These are phyloP conservation scores for Hygrocybe punicea DNA, from an alignment of 768 basidiomycete genomes.

Conservation along the genomic window DNA sequence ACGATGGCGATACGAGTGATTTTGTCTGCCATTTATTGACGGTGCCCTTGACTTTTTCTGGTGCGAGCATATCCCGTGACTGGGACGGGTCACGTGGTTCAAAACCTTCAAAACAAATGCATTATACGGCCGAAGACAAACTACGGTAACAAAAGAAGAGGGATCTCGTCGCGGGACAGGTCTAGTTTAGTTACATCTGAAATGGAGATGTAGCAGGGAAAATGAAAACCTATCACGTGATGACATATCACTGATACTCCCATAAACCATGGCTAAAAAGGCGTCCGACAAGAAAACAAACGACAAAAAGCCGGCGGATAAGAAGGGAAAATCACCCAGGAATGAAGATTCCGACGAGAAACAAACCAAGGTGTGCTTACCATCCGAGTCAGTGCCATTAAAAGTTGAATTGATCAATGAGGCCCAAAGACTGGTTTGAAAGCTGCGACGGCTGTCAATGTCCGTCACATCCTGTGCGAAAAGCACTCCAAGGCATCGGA, in stretches of 20 bases:
- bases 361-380: slow-evolving; percentile 37
- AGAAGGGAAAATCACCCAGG: slow-evolving; percentile 43
- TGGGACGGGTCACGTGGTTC: background rate
- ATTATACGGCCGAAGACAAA: too few species aligned
- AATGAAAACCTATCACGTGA: background rate
- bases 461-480: slow-evolving; percentile 85
- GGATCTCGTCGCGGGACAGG: too few species aligned
- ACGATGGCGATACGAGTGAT: slow-evolving; percentile 98
- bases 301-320: slow-evolving; percentile 37
- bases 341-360: slow-evolving; percentile 38
- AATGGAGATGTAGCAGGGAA: too few species aligned
- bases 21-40: slow-evolving; percentile 73
- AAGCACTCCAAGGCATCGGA: slow-evolving; percentile 79
- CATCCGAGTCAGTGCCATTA: background rate
- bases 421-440: slow-evolving; percentile 65
- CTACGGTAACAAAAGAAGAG: too few species aligned
- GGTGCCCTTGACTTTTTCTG: background rate
- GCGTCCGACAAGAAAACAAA: slow-evolving; percentile 29
- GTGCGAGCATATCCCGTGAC: background rate
- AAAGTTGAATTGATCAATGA: background rate
- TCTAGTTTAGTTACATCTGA: too few species aligned
- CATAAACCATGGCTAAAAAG: slow-evolving; percentile 27
- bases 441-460: slow-evolving; percentile 77
- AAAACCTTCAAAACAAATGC: too few species aligned
- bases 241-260: background rate